Evolutionary conservation across 2,329 filamentous ascomycete genomes (phyloP), one percentile per base, ranked within the genome.

Genomic region (Capronia epimyces): DNA sequence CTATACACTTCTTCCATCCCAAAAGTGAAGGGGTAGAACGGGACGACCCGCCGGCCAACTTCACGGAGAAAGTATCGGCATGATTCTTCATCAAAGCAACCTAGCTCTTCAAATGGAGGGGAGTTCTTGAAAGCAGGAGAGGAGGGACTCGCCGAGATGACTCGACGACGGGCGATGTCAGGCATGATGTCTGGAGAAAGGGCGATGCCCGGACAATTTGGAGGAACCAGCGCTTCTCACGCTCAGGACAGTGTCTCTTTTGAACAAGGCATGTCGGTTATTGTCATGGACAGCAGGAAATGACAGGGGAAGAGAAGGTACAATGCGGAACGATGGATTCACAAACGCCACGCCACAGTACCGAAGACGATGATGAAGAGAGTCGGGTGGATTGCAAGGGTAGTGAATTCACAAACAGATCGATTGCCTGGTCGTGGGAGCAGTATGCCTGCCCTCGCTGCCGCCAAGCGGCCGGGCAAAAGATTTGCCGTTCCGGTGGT

Each of bases 1-100:
- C 46, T 55, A 31, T 61, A 62, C 25, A 63, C 56, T 39, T 63
- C 61, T 51, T 64, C 60, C 50, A 64, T 63, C 27, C 62, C 62
- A 31, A 60, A 52, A 12, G 51, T 51, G 53, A 62, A 63, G 8
- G 60, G 60, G 43, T 60, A 62, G 46, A 46, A 50, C 36, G 54
- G 56, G 18, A 63, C 58, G 24, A 63, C 50, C 16, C 53, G 53
- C 8, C 46, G 31, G 18, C 60, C 62, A 6, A 63, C 52, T 45
- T 62, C 59, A n/a, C 59, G 52, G 12, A 63, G 46, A 42, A 62
- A 58, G 49, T 56, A 60, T 16, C 61, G 60, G 39, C 62, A 63
- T n/a, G 56, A 49, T 37, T 62, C 62, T 46, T 63, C 62, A 29
- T 64, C 59, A 31, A 62, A 63, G 15, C 32, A 40, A n/a, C 58